phyloP scores from a whole-genome alignment of 1,284 basidiomycete species.

The Ustilago nuda region DNA sequence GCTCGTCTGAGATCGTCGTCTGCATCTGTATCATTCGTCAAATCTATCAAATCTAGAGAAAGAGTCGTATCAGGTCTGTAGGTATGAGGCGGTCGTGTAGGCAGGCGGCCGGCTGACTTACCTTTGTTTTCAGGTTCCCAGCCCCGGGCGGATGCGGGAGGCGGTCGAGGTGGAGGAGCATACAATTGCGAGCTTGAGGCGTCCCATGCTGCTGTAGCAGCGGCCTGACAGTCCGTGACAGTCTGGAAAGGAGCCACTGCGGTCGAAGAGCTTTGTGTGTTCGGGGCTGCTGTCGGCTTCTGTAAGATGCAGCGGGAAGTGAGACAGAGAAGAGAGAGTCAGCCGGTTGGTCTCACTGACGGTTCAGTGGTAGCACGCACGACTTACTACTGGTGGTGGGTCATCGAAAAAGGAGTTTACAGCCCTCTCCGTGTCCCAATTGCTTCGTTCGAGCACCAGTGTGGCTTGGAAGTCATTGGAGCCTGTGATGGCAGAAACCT shows the following conservation, averaged over 20 bases:
- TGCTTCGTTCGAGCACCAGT: slow-evolving; percentile 31
- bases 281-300: slow-evolving; percentile 10
- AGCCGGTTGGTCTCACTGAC: background rate
- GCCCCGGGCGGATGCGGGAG: slow-evolving; percentile 11
- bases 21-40: slow-evolving; percentile 39
- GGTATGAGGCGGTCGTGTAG: background rate
- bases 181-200: slow-evolving; percentile 16
- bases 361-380: background rate
- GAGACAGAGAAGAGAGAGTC: background rate
- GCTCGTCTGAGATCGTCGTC: slow-evolving; percentile 46
- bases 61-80: background rate
- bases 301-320: background rate
- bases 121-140: slow-evolving; percentile 31
- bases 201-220: slow-evolving; percentile 23
- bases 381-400: slow-evolving; percentile 47
- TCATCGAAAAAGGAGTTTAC: slow-evolving; percentile 49
- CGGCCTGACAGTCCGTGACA: background rate
- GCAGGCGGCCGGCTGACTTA: background rate
- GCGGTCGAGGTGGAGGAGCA: slow-evolving; percentile 27
- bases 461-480: slow-evolving; percentile 39
- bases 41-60: slow-evolving; percentile 35
- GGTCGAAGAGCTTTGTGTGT: slow-evolving; percentile 16
- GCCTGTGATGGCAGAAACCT: slow-evolving; percentile 43
- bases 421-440: slow-evolving; percentile 39
- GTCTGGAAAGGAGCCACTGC: slow-evolving; percentile 26